phyloP scores from a whole-genome alignment of 306 rosid genomes.

The Vigna trinervia region DNA sequence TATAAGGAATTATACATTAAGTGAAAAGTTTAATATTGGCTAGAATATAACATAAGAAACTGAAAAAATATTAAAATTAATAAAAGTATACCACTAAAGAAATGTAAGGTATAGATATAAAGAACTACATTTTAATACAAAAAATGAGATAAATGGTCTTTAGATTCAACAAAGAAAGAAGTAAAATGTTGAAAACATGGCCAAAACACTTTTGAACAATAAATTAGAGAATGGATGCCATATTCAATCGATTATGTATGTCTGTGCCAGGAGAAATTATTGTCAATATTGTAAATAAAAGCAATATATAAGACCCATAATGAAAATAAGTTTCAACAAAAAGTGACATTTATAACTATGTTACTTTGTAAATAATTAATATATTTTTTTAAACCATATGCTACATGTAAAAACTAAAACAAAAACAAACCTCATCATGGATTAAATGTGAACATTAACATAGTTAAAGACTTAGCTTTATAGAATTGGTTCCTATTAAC shows the following conservation, averaged over 20 bases:
- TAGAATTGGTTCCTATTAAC: no score
- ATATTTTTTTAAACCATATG: no score
- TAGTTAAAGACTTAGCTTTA: no score
- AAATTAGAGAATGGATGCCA: neutral
- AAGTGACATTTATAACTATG: no score
- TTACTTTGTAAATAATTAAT: no score
- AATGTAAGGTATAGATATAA: slow-evolving; percentile 4
- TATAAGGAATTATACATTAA: slow-evolving; percentile 16
- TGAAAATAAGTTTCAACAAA: no score
- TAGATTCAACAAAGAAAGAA: neutral
- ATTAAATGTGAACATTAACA: no score
- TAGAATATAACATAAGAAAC: neutral
- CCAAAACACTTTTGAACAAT: slow-evolving; percentile 10
- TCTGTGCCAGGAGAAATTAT: no score
- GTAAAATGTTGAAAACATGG: slow-evolving; percentile 17
- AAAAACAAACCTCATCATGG: no score
- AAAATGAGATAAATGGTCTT: neutral
- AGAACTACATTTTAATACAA: neutral
- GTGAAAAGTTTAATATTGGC: slow-evolving; percentile 5
- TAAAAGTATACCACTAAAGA: slow-evolving; percentile 11
- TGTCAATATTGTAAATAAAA: no score
- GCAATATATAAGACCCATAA: no score
- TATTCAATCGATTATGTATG: neutral
- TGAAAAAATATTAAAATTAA: slow-evolving; percentile 9
- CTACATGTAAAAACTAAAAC: no score